phyloP scores from a whole-genome alignment of 352 stramenopile genomes.

The Pythium volutum region DNA sequence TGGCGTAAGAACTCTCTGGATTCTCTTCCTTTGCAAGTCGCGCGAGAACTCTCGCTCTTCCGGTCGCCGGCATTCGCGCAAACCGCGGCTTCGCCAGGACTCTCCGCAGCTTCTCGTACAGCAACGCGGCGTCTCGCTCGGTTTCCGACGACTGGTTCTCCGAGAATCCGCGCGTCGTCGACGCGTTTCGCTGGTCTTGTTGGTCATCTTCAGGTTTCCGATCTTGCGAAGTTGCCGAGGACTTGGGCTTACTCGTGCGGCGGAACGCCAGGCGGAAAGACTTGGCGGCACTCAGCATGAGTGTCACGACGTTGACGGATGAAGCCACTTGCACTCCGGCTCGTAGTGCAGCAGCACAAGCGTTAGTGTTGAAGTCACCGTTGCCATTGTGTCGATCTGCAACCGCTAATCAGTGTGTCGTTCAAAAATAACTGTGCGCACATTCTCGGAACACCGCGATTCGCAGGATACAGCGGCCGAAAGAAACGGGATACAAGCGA shows the following conservation, averaged over 20 bases:
- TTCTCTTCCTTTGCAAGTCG: slow-evolving; percentile 10
- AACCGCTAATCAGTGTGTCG: background rate
- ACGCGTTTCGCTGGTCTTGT: background rate
- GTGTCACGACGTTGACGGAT: background rate
- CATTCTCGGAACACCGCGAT: background rate
- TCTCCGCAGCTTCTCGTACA: slow-evolving; percentile 13
- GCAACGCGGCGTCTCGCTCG: slow-evolving; percentile 6
- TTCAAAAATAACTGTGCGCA: slow-evolving; percentile 9
- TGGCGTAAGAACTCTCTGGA: background rate
- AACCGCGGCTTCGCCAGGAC: slow-evolving; percentile 11
- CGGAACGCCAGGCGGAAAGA: slow-evolving; percentile 19
- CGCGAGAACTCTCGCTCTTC: background rate
- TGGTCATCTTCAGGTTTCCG: background rate
- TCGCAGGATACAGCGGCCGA: too few relatives aligned
- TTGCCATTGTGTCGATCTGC: background rate
- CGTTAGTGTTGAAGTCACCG: background rate
- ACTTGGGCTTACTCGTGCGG: slow-evolving; percentile 13
- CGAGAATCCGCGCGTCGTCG: background rate
- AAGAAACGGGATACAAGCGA: too few relatives aligned
- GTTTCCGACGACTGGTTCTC: slow-evolving; percentile 15
- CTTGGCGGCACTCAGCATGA: slow-evolving; percentile 21
- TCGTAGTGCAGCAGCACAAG: background rate
- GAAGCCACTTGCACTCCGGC: background rate
- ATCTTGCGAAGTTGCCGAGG: background rate
- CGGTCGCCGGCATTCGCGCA: background rate